A percentile compares a stretch with the other conserved stretches of the same genome.
Conservation (phyloP, 345 rosid genomes). For the Brassica juncea region DNA sequence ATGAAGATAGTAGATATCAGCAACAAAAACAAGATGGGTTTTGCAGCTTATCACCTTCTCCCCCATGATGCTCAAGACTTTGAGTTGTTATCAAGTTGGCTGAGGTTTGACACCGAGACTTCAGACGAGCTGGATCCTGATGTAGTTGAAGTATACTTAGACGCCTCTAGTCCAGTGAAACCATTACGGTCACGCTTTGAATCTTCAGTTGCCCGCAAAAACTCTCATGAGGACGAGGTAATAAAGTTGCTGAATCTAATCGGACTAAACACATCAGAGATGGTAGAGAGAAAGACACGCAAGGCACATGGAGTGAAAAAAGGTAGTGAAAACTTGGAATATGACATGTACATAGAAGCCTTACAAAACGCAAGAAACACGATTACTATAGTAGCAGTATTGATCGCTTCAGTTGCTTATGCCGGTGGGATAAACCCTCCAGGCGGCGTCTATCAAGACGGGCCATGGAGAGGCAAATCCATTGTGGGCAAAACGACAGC, state of each 20-base stretch:
- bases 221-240: background rate
- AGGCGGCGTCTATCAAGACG: constrained; percentile 49
- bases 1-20: background rate
- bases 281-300: background rate
- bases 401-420: constrained; percentile 63
- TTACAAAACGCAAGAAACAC: constrained; percentile 67
- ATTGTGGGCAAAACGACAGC: constrained; percentile 37
- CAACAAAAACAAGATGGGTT: background rate
- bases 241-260: constrained; percentile 4
- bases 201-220: background rate
- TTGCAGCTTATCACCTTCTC: background rate
- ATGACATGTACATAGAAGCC: constrained; percentile 51
- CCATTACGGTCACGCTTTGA: background rate
- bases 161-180: background rate
- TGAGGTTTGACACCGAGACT: background rate
- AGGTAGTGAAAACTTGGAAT: constrained; percentile 25
- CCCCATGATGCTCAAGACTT: background rate
- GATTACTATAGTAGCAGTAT: constrained; percentile 56
- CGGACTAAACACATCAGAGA: background rate
- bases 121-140: background rate
- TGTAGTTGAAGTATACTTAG: background rate
- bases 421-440: constrained; percentile 81
- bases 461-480: constrained; percentile 42
- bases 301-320: constrained; percentile 17
- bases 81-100: background rate